These are phyloP conservation scores for Psilocybe cyanescens DNA, from an alignment of 768 basidiomycete genomes.

Conservation along the genomic window DNA sequence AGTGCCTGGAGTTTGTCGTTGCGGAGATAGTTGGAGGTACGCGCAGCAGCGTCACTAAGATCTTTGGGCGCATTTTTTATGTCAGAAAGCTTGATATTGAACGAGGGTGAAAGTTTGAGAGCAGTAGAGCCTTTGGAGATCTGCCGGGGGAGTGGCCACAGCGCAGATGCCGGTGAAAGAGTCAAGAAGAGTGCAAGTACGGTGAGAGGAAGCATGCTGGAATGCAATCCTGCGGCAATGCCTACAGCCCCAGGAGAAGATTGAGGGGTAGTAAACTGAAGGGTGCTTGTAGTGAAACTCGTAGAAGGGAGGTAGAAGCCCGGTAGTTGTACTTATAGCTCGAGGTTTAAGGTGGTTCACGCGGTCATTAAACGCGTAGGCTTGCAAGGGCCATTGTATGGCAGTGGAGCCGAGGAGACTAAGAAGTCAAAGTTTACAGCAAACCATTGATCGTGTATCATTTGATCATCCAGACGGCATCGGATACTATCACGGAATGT, in stretches of 20 bases:
- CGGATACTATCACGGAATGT: background rate
- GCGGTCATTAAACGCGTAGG: background rate
- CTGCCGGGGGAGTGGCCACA: constrained; percentile 47
- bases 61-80: constrained; percentile 53
- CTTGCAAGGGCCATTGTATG: background rate
- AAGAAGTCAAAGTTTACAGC: background rate
- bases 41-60: constrained; percentile 55
- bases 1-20: constrained; percentile 65
- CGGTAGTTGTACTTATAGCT: background rate
- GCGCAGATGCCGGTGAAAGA: constrained; percentile 26
- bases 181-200: constrained; percentile 23
- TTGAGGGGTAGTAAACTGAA: background rate
- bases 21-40: constrained; percentile 45
- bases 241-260: background rate
- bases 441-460: background rate
- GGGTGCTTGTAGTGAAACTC: background rate
- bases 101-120: constrained; percentile 37
- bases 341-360: background rate
- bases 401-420: background rate
- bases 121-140: constrained; percentile 43
- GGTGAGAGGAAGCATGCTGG: constrained; percentile 11
- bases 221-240: background rate
- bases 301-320: too few relatives aligned
- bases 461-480: background rate
- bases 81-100: constrained; percentile 46